phyloP scores from a whole-genome alignment of 2,329 filamentous ascomycete genomes.

The Aspergillus proliferans region DNA sequence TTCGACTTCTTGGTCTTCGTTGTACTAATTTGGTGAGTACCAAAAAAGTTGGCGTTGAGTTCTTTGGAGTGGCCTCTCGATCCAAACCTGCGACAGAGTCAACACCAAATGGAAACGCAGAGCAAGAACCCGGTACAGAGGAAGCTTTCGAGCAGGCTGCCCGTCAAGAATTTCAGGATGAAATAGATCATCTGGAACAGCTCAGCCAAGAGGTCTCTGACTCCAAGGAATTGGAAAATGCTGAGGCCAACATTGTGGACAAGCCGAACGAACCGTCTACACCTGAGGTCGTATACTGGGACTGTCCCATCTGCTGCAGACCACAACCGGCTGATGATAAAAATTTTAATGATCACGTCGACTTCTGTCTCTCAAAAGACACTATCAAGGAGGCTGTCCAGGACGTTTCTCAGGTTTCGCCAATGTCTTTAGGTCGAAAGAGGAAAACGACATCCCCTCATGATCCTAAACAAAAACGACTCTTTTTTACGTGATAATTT shows the following conservation, averaged over 20 bases:
- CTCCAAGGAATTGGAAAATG: conserved; percentile 6
- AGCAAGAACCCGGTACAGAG: conserved; percentile 65
- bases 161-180: conserved; percentile 53
- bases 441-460: conserved; percentile 27
- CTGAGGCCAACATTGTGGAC: conserved; percentile 19
- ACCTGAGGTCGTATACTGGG: conserved; percentile 56
- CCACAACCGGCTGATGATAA: conserved; percentile 70
- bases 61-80: conserved; percentile 57
- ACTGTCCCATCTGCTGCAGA: conserved; percentile 79
- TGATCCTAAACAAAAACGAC: conserved; percentile 28
- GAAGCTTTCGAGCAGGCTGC: conserved; percentile 59
- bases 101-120: conserved; percentile 22
- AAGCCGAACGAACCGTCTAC: conserved; percentile 1
- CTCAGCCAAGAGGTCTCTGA: conserved; percentile 51
- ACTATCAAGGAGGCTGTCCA: conserved; percentile 80
- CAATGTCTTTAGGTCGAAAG: conserved; percentile 15
- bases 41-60: conserved; percentile 72
- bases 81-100: conserved; percentile 11
- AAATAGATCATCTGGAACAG: conserved; percentile 56
- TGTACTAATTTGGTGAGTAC: conserved; percentile 83
- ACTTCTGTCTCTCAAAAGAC: conserved; percentile 77
- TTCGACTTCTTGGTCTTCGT: conserved; percentile 81
- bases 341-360: conserved; percentile 84
- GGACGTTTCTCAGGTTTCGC: conserved; percentile 27
- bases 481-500: conserved; percentile 28